phyloP scores from a whole-genome alignment of 2,329 filamentous ascomycete genomes.

The Diaporthe sp. region DNA sequence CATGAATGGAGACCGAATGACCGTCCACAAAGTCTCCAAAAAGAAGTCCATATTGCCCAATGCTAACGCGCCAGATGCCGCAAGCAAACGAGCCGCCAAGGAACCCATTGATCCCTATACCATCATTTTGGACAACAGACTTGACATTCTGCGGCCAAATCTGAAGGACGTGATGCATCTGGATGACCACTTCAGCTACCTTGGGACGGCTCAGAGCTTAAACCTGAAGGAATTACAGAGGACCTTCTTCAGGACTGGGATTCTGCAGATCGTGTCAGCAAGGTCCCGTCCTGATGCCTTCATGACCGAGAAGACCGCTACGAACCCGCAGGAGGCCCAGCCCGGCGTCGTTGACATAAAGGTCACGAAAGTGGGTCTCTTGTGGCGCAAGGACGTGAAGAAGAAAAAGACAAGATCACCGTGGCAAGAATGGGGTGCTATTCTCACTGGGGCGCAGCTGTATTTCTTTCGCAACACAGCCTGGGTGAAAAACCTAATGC shows the following conservation, averaged over 20 bases:
- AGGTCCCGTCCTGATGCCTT: slow-evolving; percentile 95
- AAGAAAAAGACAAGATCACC: slow-evolving; percentile 95
- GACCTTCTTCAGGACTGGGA: slow-evolving; percentile 90
- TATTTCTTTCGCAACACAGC: slow-evolving; percentile 95
- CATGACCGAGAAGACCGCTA: slow-evolving; percentile 87
- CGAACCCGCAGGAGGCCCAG: slow-evolving; percentile 87
- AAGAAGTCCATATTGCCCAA: slow-evolving; percentile 79
- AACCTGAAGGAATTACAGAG: slow-evolving; percentile 87
- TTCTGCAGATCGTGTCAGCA: slow-evolving; percentile 95
- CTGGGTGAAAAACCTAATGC: slow-evolving; percentile 93
- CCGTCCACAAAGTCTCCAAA: slow-evolving; percentile 76
- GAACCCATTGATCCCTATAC: slow-evolving; percentile 97
- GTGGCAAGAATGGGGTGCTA: slow-evolving; percentile 99
- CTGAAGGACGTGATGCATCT: slow-evolving; percentile 93
- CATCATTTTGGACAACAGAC: slow-evolving; percentile 89
- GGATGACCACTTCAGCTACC: slow-evolving; percentile 92
- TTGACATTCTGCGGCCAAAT: slow-evolving; percentile 86
- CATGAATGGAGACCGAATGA: slow-evolving; percentile 80
- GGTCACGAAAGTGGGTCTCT: slow-evolving; percentile 92
- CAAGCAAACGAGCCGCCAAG: slow-evolving; percentile 72
- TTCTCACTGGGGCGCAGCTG: slow-evolving; percentile 95
- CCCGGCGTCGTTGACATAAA: slow-evolving; percentile 97
- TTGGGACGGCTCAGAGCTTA: slow-evolving; percentile 81
- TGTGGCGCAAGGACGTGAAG: slow-evolving; percentile 95
- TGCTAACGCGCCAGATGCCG: slow-evolving; percentile 70